A percentile compares a stretch with the other conserved stretches of the same genome.
Evolutionary conservation across 352 stramenopile species (phyloP).

Genomic region (Pythium dissotocum): DNA sequence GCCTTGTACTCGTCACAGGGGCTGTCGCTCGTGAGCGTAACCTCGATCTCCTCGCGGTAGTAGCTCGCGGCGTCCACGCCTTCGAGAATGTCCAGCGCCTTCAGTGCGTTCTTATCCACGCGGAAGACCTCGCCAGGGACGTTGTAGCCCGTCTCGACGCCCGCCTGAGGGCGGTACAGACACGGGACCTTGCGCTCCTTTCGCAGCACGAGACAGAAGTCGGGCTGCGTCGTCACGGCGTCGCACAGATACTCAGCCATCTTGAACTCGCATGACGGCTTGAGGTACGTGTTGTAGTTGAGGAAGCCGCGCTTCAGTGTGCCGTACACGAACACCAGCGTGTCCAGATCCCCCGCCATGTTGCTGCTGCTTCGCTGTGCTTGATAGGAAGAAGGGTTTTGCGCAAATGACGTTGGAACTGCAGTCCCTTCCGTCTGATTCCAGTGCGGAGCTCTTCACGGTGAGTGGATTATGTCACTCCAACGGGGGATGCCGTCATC

Average conservation of each 20-base stretch:
- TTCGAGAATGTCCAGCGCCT: constrained; percentile 71
- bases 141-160: constrained; percentile 36
- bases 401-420: too few relatives aligned
- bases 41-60: constrained; percentile 53
- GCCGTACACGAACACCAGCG: constrained; percentile 74
- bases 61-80: constrained; percentile 65
- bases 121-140: constrained; percentile 59
- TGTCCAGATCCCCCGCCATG: constrained; percentile 31
- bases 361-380: too few relatives aligned
- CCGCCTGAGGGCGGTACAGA: constrained; percentile 46
- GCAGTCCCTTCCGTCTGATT: too few relatives aligned
- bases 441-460: too few relatives aligned
- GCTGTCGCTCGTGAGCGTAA: constrained; percentile 45
- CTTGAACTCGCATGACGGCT: constrained; percentile 39
- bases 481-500: too few relatives aligned
- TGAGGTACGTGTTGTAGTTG: constrained; percentile 68
- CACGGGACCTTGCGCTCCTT: constrained; percentile 59
- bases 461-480: too few relatives aligned
- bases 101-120: constrained; percentile 51
- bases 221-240: constrained; percentile 32
- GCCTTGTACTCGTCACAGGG: constrained; percentile 19
- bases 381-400: too few relatives aligned
- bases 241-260: constrained; percentile 53
- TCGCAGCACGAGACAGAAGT: constrained; percentile 65
- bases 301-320: constrained; percentile 71